Evolutionary conservation across 2,329 filamentous ascomycete species (phyloP), one percentile per base, ranked within the genome.

Genomic region (Monosporascus ibericus): DNA sequence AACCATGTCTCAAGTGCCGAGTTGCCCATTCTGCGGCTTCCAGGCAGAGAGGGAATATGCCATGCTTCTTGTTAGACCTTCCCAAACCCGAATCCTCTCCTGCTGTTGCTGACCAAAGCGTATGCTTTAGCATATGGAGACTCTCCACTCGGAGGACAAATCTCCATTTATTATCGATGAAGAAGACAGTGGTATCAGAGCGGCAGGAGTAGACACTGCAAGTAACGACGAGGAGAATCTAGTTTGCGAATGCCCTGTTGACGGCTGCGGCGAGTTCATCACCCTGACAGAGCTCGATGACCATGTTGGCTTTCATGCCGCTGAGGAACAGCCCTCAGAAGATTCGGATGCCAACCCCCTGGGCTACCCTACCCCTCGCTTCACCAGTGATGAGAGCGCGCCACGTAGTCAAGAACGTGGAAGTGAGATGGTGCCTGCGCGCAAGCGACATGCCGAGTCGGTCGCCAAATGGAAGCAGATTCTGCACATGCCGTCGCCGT

Each of bases 181-280:
- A 18, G 48, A 50, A 30, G 18, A 30, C 6, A 39, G 47, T 44
- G 9, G 27, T 48, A 20, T 20, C 34, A 34, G 47, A 20, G 22
- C 42, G 3, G 22, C 20, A 20, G 30, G 30, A 5, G 22, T 40
- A 39, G 40, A 22, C 24, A 48, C 24, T 22, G 24, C 24, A 6
- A 18, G 24, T 11, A 44, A 56, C 20, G 49, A 37, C 22, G 48
- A 52, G 22, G 55, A 56, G 46, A 57, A 50, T 46, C 60, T 65
- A 17, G 82, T 82, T 60, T 70, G 75, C 22, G 71, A 77, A 42
- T 86, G 83, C 59, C 76, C 79, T 1, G 58, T 76, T 36, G 75
- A 79, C 17, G 77, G 75, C 22, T 88, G 85, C 62, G 79, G 79
- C 34, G 84, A 88, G 64, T 64, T 74, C n/a, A 65, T 86, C 20